phyloP scores from a whole-genome alignment of 352 stramenopile species.

The Globisporangium camurandrum region DNA sequence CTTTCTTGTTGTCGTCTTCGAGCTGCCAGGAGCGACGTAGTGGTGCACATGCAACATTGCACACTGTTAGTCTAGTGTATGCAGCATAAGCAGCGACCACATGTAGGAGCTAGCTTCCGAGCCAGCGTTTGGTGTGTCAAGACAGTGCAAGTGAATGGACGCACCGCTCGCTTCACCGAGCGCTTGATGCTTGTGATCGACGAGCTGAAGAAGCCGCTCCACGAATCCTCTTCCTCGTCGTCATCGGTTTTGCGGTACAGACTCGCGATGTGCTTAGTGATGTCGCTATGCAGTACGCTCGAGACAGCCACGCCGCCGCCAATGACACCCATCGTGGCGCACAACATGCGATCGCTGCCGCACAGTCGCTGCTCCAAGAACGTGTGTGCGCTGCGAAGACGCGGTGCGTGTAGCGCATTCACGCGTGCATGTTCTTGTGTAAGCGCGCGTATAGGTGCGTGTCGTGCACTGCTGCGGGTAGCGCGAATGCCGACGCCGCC shows the following conservation, averaged over 20 bases:
- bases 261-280: background rate
- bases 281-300: constrained; percentile 9
- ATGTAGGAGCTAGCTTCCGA: too few species aligned
- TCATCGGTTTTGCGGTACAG: constrained; percentile 5
- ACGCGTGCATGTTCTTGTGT: background rate
- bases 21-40: constrained; percentile 14
- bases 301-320: constrained; percentile 37
- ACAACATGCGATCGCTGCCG: constrained; percentile 31
- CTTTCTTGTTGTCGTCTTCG: constrained; percentile 56
- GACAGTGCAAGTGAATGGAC: background rate
- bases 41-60: background rate
- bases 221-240: constrained; percentile 14
- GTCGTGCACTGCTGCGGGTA: too few species aligned
- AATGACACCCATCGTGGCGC: constrained; percentile 41
- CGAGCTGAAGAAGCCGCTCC: constrained; percentile 13
- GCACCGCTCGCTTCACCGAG: constrained; percentile 7
- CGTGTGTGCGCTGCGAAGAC: background rate
- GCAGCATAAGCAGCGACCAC: too few species aligned
- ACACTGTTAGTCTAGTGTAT: too few species aligned
- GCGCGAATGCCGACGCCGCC: too few species aligned
- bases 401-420: constrained; percentile 1
- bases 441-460: background rate
- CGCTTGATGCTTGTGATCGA: constrained; percentile 11
- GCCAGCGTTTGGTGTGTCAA: too few species aligned
- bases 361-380: constrained; percentile 1